These are phyloP conservation scores for Exophiala xenobiotica DNA, from an alignment of 2,329 filamentous ascomycete species.

Conservation along the genomic window DNA sequence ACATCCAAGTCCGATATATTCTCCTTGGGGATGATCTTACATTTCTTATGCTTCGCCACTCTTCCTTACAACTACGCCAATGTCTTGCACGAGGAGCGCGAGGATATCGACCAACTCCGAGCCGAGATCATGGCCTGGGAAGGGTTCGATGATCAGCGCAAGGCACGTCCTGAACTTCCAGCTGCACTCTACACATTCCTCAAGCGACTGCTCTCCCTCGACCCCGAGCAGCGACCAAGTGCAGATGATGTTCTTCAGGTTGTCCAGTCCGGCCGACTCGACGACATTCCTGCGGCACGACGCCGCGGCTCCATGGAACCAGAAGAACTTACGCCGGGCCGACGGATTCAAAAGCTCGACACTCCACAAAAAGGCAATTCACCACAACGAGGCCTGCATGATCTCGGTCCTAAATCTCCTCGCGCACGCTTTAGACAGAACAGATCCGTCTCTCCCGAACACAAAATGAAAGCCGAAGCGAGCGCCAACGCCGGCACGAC, in stretches of 20 bases:
- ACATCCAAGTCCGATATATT: constrained; percentile 98
- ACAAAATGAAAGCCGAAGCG: constrained; percentile 6
- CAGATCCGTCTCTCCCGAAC: constrained; percentile 12
- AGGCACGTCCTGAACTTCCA: constrained; percentile 77
- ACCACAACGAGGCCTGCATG: constrained; percentile 9
- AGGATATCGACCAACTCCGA: constrained; percentile 81
- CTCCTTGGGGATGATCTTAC: constrained; percentile 95
- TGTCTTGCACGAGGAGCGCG: constrained; percentile 81
- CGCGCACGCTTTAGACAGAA: constrained; percentile 4
- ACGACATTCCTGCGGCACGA: constrained; percentile 22
- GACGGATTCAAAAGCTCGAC: constrained; percentile 26
- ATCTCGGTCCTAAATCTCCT: constrained; percentile 5
- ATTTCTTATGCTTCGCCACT: constrained; percentile 93
- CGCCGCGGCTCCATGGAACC: constrained; percentile 24
- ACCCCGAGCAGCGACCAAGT: constrained; percentile 74
- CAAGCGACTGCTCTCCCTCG: constrained; percentile 73
- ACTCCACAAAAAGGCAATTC: constrained; percentile 23
- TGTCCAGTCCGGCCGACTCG: constrained; percentile 64
- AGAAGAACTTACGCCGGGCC: constrained; percentile 29
- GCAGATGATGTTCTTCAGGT: constrained; percentile 80
- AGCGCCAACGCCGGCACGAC: constrained; percentile 7
- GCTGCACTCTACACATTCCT: constrained; percentile 82
- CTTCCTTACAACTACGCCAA: constrained; percentile 85
- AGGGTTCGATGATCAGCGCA: constrained; percentile 76
- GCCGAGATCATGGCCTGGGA: constrained; percentile 84